Percentiles rank a stretch among this genome's conserved stretches.
Conservation (phyloP, 139 green algal genomes). For the Pseudopediastrum boryanum region DNA sequence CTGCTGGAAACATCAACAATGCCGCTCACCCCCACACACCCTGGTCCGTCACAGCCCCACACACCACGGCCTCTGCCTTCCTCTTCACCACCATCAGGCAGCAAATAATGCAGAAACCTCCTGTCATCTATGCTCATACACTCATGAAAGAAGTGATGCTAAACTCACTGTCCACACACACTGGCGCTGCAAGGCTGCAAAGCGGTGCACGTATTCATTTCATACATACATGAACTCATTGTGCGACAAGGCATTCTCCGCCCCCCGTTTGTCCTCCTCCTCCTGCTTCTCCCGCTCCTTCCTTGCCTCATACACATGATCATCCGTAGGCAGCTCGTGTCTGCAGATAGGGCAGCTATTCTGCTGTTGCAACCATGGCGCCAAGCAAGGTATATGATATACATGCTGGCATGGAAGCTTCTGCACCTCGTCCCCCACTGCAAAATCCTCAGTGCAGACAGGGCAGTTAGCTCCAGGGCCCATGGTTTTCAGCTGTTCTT, state of each 20-base stretch:
- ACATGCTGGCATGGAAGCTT: constrained; percentile 76
- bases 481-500: too few species aligned
- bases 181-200: too few species aligned
- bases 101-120: too few species aligned
- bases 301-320: constrained; percentile 70
- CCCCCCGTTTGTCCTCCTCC: constrained; percentile 61
- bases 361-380: constrained; percentile 70
- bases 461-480: constrained; percentile 22
- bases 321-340: constrained; percentile 66
- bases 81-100: too few species aligned
- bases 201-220: too few species aligned
- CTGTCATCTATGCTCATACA: too few species aligned
- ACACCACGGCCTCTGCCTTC: too few species aligned
- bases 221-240: constrained; percentile 81
- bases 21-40: too few species aligned
- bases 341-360: constrained; percentile 86
- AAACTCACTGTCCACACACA: too few species aligned
- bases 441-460: constrained; percentile 51
- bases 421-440: constrained; percentile 67
- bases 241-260: constrained; percentile 70
- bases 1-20: too few species aligned
- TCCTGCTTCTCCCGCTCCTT: constrained; percentile 73
- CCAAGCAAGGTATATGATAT: constrained; percentile 78
- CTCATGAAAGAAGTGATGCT: too few species aligned
- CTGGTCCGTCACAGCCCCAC: too few species aligned